phyloP scores from a whole-genome alignment of 192 early-diverging fungal species.

The Phlyctochytrium planicorne region DNA sequence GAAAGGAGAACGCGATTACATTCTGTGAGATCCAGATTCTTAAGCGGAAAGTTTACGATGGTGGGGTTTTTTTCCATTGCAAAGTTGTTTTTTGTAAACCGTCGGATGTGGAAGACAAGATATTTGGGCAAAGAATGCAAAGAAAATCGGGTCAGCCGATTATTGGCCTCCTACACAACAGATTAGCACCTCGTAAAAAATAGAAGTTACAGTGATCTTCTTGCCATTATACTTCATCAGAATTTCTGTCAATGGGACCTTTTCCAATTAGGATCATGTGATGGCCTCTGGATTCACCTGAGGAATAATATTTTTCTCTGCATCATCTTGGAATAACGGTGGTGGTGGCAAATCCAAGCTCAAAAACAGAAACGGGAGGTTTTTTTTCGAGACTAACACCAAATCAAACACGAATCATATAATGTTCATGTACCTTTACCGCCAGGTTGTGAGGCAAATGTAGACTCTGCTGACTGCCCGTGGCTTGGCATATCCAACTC shows the following conservation, averaged over 20 bases:
- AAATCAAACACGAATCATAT: too few species aligned
- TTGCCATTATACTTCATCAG: constrained; percentile 84
- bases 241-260: constrained; percentile 76
- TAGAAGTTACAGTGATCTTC: not conserved
- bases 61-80: constrained; percentile 91
- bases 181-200: not conserved
- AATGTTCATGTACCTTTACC: too few species aligned
- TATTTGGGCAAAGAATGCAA: constrained; percentile 77
- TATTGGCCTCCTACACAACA: constrained; percentile 11
- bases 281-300: constrained; percentile 52
- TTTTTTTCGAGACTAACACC: too few species aligned
- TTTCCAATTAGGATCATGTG: constrained; percentile 5
- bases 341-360: constrained; percentile 87
- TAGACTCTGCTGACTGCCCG: too few species aligned
- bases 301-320: constrained; percentile 85
- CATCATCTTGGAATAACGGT: constrained; percentile 86
- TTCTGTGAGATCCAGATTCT: constrained; percentile 78
- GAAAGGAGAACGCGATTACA: constrained; percentile 48
- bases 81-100: constrained; percentile 86
- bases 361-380: constrained; percentile 84
- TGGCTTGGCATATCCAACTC: constrained; percentile 63
- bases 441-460: too few species aligned
- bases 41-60: constrained; percentile 93
- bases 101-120: constrained; percentile 87
- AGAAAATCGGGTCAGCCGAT: constrained; percentile 62